These are phyloP conservation scores for Vitis riparia DNA, from an alignment of 164 flowering plant species.

Conservation along the genomic window DNA sequence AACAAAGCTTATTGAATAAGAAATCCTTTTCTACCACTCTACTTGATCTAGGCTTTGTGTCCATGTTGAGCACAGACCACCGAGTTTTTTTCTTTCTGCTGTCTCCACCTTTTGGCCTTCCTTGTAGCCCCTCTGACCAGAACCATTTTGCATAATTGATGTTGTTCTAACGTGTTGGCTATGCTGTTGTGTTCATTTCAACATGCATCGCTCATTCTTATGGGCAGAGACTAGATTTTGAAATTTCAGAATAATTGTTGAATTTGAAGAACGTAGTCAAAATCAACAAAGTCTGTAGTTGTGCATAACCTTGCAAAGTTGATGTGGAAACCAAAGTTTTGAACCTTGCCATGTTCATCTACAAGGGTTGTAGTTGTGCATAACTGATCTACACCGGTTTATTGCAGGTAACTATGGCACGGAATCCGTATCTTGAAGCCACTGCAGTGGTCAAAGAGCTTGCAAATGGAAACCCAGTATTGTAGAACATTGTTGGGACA, in stretches of 20 bases:
- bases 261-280: not conserved
- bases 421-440: not conserved
- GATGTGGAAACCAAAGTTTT: not conserved
- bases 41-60: not conserved
- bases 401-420: not conserved
- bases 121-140: not conserved
- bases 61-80: not conserved
- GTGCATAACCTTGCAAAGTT: not conserved
- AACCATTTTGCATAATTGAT: not conserved
- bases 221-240: not conserved
- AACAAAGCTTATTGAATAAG: not conserved
- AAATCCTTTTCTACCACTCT: not conserved
- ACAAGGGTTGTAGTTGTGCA: not conserved
- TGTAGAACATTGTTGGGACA: not conserved
- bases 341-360: not conserved
- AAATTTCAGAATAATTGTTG: not conserved
- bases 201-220: not conserved
- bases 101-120: not conserved
- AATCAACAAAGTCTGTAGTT: not conserved
- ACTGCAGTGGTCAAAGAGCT: not conserved
- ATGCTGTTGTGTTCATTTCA: not conserved
- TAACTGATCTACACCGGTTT: not conserved
- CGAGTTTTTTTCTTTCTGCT: not conserved
- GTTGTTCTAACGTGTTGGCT: not conserved
- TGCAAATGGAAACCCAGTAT: not conserved